Base-by-base conservation (phyloP, 306 rosid genomes). In the Cucurbita pepo region DNA sequence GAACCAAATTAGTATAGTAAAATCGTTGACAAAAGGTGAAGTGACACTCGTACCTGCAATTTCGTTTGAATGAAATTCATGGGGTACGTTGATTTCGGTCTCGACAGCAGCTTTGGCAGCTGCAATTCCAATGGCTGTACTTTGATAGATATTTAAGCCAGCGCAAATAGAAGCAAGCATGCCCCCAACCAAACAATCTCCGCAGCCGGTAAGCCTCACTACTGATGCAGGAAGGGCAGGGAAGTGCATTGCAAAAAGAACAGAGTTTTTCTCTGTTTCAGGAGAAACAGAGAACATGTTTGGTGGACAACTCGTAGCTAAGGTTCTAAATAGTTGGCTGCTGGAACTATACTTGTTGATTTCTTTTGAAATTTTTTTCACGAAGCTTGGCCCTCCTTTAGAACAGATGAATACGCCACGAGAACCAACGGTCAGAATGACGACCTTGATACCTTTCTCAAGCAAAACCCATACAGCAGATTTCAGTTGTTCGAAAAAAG, bases 131-230 rank as follows among this genome's bases (percentile, higher is more conserved):
- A 93, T 91, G 8, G 94, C 92, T 59, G 88, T 78, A 52, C 98
- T 83, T 79, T 85, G 94, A 83, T 90, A 82, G 47, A 90, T 76
- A 86, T 90, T 85, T 71, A 90, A 87, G 77, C 97, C 97, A 11
- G 85, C 84, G 82, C 94, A 93, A 56, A 87, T 53, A 25, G 98
- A 90, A 19, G 89, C 40, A 62, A 93, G 80, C 21, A 76, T 79
- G 65, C 94, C 97, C 9, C 98, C 98, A 62, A 90, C 97, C 79
- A 93, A 85, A 85, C 98, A 90, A 87, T 93, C 98, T 57, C 98
- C 98, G 5, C 96, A 96, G 22, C 97, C 96, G 0, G 90, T 87
- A 61, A 88, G 87, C 86, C 91, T 88, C 83, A 85, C 86, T 63
- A 90, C 96, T 30, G 91, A 82, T 34, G 97, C 94, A 30, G 90